These are phyloP conservation scores for Przewalskia tangutica DNA, from an alignment of 257 asterid species.

Conservation along the genomic window DNA sequence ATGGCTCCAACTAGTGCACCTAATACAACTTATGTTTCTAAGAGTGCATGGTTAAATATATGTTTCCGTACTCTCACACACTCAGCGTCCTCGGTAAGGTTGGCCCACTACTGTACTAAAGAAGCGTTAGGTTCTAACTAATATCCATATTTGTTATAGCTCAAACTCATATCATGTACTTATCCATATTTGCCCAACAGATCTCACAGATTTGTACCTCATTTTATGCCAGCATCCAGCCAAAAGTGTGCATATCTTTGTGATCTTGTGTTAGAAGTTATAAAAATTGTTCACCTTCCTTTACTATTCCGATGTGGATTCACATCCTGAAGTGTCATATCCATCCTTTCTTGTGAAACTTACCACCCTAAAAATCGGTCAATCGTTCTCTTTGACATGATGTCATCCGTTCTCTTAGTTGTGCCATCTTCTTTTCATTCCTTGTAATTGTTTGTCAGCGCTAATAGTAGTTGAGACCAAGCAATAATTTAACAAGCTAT, in stretches of 20 bases:
- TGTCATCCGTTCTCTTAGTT: background rate
- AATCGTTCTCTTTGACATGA: background rate
- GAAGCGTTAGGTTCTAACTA: background rate
- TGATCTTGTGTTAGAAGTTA: background rate
- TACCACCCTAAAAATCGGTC: background rate
- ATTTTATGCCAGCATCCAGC: background rate
- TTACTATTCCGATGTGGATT: background rate
- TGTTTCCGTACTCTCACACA: no score
- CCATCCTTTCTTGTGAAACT: background rate
- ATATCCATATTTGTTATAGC: background rate
- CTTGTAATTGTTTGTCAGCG: background rate
- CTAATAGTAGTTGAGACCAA: background rate
- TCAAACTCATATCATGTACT: background rate
- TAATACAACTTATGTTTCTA: no score
- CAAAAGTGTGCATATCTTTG: background rate
- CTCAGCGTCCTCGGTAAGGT: background rate
- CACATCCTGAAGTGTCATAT: background rate
- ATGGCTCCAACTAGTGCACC: no score
- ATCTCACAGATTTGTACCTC: background rate
- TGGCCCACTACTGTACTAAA: background rate
- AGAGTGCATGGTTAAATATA: no score
- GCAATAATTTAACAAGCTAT: background rate
- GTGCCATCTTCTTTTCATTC: background rate
- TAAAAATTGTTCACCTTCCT: background rate
- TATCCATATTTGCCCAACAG: background rate